These are phyloP conservation scores for Coprinopsis cinerea DNA, from an alignment of 768 basidiomycete genomes.

Conservation along the genomic window DNA sequence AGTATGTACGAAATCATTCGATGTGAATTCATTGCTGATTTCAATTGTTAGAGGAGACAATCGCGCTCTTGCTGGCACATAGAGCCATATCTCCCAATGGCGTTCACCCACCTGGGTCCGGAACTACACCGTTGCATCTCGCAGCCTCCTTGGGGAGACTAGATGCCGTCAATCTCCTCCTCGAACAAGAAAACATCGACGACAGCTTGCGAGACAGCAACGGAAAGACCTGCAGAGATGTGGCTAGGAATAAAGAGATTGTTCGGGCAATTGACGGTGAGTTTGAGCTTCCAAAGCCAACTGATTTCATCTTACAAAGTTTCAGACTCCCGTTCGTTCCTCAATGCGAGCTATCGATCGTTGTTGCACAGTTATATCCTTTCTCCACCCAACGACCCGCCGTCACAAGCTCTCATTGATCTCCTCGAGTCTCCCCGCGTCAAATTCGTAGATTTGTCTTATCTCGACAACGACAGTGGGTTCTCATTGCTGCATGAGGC, in stretches of 20 bases:
- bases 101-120: constrained; percentile 65
- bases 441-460: constrained; percentile 68
- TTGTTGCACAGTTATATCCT: constrained; percentile 67
- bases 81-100: constrained; percentile 78
- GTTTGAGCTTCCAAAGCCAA: constrained; percentile 14
- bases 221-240: constrained; percentile 65
- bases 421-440: constrained; percentile 67
- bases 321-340: constrained; percentile 64
- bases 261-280: constrained; percentile 64
- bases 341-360: constrained; percentile 71
- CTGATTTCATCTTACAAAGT: background rate
- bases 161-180: constrained; percentile 68
- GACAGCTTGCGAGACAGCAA: constrained; percentile 66
- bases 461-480: constrained; percentile 75
- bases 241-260: constrained; percentile 65
- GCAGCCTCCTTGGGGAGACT: constrained; percentile 63
- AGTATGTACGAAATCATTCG: constrained; percentile 17
- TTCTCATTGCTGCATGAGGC: constrained; percentile 84
- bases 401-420: constrained; percentile 40
- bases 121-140: constrained; percentile 68
- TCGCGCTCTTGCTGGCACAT: constrained; percentile 62
- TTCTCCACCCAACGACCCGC: constrained; percentile 39
- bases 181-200: constrained; percentile 77
- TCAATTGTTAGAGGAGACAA: constrained; percentile 48
- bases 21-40: background rate